Percentiles rank a stretch among this genome's conserved stretches.
These are phyloP conservation scores for Iris pallida DNA, from an alignment of 116 monocot genomes.

Conservation along the genomic window DNA sequence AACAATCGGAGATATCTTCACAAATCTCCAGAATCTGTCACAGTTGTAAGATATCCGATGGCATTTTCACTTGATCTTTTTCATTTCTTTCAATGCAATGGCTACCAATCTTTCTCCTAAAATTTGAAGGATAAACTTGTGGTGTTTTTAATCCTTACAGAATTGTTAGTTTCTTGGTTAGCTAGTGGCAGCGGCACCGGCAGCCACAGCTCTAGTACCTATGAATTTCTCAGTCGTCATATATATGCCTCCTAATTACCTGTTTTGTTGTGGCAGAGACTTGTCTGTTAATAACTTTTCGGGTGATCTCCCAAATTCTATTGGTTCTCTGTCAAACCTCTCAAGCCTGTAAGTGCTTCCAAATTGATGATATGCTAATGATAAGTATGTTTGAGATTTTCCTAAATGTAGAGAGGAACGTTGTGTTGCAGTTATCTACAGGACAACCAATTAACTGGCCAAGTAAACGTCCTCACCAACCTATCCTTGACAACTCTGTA, in stretches of 20 bases:
- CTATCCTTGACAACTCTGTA: conserved; percentile 63
- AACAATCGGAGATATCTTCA: conserved; percentile 57
- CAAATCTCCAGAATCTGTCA: conserved; percentile 51
- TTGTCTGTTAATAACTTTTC: conserved; percentile 76
- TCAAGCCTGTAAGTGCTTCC: conserved; percentile 66
- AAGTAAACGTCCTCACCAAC: conserved; percentile 51
- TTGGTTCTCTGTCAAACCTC: conserved; percentile 66
- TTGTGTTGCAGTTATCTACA: conserved; percentile 60
- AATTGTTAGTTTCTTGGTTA: too few species aligned
- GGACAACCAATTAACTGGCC: conserved; percentile 73
- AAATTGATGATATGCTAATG: not conserved
- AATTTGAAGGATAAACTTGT: too few species aligned
- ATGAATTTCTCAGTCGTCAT: too few species aligned
- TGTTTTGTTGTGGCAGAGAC: conserved; percentile 44
- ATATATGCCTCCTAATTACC: too few species aligned
- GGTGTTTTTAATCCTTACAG: too few species aligned
- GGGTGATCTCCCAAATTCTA: conserved; percentile 73
- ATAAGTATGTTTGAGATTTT: not conserved
- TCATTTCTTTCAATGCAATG: too few species aligned
- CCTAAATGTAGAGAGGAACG: not conserved
- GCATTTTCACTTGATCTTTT: not conserved
- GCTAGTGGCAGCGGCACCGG: too few species aligned
- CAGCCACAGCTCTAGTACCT: too few species aligned
- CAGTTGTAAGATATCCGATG: conserved; percentile 54
- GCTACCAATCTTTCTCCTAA: too few species aligned